Percentiles rank a stretch among this genome's conserved stretches.
phyloP scores from a whole-genome alignment of 495 filamentous ascomycete species.

The Penicillium waksmanii region DNA sequence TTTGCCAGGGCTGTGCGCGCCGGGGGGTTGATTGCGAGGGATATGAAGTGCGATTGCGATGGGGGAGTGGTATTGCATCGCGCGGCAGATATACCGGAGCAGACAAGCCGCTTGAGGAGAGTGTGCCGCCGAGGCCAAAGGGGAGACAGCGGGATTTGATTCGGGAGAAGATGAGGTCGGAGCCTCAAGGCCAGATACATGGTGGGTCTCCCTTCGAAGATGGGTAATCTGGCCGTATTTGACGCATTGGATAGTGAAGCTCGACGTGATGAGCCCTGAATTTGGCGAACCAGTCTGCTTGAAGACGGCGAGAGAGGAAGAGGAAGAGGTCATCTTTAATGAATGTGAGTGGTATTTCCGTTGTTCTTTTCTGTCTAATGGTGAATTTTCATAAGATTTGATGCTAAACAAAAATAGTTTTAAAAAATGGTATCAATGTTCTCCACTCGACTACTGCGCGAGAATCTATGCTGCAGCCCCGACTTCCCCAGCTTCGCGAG shows the following conservation, averaged over 20 bases:
- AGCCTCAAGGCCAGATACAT: background rate
- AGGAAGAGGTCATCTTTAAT: conserved; percentile 34
- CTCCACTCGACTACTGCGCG: conserved; percentile 37
- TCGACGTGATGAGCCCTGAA: conserved; percentile 1
- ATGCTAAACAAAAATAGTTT: conserved; percentile 25
- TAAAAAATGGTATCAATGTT: conserved; percentile 34
- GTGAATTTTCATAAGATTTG: background rate
- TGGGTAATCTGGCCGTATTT: background rate
- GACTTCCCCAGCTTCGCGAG: conserved; percentile 32
- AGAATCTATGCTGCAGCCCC: conserved; percentile 26
- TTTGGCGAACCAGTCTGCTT: background rate
- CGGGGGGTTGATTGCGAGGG: conserved; percentile 39
- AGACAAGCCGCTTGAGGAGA: conserved; percentile 34
- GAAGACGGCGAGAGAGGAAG: background rate
- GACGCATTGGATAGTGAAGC: background rate
- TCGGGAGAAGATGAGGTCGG: conserved; percentile 22
- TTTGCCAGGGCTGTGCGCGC: conserved; percentile 30
- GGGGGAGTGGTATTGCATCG: conserved; percentile 43
- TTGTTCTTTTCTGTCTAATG: background rate
- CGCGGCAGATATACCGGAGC: conserved; percentile 41
- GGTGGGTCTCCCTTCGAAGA: background rate
- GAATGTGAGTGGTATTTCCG: conserved; percentile 27
- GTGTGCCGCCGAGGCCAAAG: conserved; percentile 27
- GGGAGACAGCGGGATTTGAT: conserved; percentile 37
- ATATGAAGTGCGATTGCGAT: conserved; percentile 40